These are phyloP conservation scores for Blastobotrys aristatus DNA, from an alignment of 1,139 yeast species.

Conservation along the genomic window DNA sequence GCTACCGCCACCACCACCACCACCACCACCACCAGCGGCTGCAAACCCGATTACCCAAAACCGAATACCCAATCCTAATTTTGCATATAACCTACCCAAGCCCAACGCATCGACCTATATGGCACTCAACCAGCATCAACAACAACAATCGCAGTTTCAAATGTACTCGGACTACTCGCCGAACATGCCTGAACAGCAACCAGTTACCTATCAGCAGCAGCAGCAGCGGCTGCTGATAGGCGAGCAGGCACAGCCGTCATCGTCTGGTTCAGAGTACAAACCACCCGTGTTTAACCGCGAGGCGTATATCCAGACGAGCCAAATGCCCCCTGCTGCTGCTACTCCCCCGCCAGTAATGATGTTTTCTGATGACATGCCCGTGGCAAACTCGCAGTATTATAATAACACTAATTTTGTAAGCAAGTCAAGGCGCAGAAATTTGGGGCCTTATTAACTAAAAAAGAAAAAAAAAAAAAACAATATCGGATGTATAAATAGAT, in stretches of 20 bases:
- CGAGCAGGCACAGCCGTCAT: neutral
- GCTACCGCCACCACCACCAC: neutral
- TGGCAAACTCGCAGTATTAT: slow-evolving; percentile 1
- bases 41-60: neutral
- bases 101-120: slow-evolving; percentile 2
- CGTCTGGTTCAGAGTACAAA: slow-evolving; percentile 4
- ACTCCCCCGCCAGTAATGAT: slow-evolving; percentile 10
- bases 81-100: neutral
- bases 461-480: neutral
- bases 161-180: slow-evolving; percentile 21
- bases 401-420: neutral
- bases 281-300: slow-evolving; percentile 13
- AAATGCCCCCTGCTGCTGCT: neutral
- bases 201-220: slow-evolving; percentile 8
- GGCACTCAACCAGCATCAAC: neutral
- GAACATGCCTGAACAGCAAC: slow-evolving; percentile 15
- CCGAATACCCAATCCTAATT: neutral
- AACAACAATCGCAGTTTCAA: neutral
- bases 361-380: slow-evolving; percentile 13
- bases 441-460: neutral
- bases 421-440: neutral
- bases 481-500: no score
- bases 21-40: neutral
- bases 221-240: slow-evolving; percentile 4
- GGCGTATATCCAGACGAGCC: slow-evolving; percentile 4